phyloP scores from a whole-genome alignment of 1,284 basidiomycete genomes.

The Puccinia triticina region DNA sequence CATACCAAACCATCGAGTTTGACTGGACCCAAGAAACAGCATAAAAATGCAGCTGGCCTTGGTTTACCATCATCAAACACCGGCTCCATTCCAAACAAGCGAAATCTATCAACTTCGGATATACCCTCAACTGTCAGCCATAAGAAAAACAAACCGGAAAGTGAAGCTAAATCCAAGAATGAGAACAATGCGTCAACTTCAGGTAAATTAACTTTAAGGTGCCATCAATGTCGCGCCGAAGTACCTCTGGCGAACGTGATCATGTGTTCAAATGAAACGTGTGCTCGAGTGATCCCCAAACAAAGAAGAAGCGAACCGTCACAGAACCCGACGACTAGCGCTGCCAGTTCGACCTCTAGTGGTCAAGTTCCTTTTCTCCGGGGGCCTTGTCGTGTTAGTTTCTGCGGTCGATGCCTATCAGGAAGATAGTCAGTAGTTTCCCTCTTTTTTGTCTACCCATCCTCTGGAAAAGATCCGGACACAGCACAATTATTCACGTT shows the following conservation, averaged over 20 bases:
- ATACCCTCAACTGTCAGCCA: background rate
- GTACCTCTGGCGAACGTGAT: slow-evolving; percentile 25
- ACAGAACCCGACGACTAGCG: background rate
- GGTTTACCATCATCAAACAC: slow-evolving; percentile 11
- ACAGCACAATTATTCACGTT: background rate
- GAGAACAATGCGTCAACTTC: background rate
- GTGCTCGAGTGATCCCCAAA: background rate
- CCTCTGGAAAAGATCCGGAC: background rate
- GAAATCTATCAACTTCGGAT: slow-evolving; percentile 18
- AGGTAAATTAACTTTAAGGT: slow-evolving; percentile 4
- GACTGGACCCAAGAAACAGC: slow-evolving; percentile 6
- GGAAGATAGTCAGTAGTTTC: slow-evolving; percentile 44
- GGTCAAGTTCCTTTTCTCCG: background rate
- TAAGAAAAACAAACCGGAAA: slow-evolving; percentile 17
- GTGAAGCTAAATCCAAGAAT: slow-evolving; percentile 3
- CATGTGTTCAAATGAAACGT: slow-evolving; percentile 33
- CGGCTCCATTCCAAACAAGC: slow-evolving; percentile 8
- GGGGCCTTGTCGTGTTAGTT: slow-evolving; percentile 28
- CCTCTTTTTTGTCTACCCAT: background rate
- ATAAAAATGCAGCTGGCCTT: background rate
- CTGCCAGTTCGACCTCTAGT: background rate
- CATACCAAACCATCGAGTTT: background rate
- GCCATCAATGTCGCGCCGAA: slow-evolving; percentile 48
- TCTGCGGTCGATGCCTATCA: slow-evolving; percentile 42
- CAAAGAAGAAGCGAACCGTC: slow-evolving; percentile 10